Base-by-base conservation (phyloP, 1,284 basidiomycete genomes). In the Fistulinella staudtii region DNA sequence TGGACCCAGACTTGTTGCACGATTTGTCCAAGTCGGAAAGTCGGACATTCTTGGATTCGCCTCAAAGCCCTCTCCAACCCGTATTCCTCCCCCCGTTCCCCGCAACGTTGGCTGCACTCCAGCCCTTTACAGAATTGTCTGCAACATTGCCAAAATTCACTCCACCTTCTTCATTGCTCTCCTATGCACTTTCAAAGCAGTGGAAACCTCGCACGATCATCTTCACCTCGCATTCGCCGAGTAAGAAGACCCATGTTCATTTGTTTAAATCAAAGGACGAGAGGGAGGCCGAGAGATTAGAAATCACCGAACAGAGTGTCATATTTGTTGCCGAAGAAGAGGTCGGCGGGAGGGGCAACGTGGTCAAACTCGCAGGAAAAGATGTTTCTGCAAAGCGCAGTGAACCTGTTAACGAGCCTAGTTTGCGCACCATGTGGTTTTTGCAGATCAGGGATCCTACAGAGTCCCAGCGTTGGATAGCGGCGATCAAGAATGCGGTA, bases 381-480 rank as follows among this genome's bases (percentile, higher is more conserved):
- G 77, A 82, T 51, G 75, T 78, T 33, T 78, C 79, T 13, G 63
- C 69, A 4, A 64, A 68, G 61, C 74, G 67, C 53, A 72, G 61
- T 53, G 73, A 35, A 10, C 1, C 33, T 7, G 7, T 22, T 13
- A 30, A 20, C 8, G 49, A 43, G 17, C 48, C 39, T 14, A 24
- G 10, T 40, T n/a, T n/a, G 18, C 44, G 34, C 28, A 43, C 47
- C 2, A 61, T 60, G 63, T 86, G 85, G 85, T 71, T 82, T 39
- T 62, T 89, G 41, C 81, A 87, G 47, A 79, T 86, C 43, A 53
- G 70, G 13, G 77, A 82, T 58, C 62, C 73, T 9, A 60, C 58
- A 4, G 81, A 84, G 54, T 76, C 81, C 10, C 83, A 86, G 53
- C 74, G 72, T 47, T 89, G 85, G 85, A 87, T 89, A 46, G 70